Evolutionary conservation across 2,329 filamentous ascomycete species (phyloP), one percentile per base, ranked within the genome.

Genomic region (Calonectria montana): DNA sequence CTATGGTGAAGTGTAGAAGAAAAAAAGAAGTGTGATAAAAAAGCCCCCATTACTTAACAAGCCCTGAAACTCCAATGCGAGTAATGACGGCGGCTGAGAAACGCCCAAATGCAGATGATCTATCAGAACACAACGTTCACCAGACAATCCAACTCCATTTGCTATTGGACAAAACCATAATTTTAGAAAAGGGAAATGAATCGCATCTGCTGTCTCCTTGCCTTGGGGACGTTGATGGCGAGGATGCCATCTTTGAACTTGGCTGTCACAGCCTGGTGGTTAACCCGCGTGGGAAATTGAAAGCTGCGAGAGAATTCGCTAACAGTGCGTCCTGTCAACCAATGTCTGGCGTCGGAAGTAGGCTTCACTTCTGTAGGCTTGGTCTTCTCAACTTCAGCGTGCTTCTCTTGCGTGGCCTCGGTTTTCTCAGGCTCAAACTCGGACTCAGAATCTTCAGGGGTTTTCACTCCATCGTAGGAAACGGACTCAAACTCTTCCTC

Each of bases 271-370:
- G 79, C 83, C 16, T 91, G 89, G 77, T 90, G 88, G 79, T 93
- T 90, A 72, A 94, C 88, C 31, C 88, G 88, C 65, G 84, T 83
- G 0, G 92, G 91, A 86, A 94, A 94, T 81, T 86, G 89, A 85
- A 94, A 94, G 70, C 87, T 90, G 74, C 93, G 89, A 59, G 89
- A 87, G 84, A 94, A 94, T 75, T 91, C 88, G 80, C 92, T 92
- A 69, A 92, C 84, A 71, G 87, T 88, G 76, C 91, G 91, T 84
- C 94, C 92, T 39, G 87, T 86, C 72, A 91, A 85, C 94, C 93
- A 96, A 88, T 91, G 95, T 83, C 90, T 92, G 77, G 86, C 82
- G 47, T 85, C 83, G 70, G 87, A 83, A 61, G 77, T 77, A 5
- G 81, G 76, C 73, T 83, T 81, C 71, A 81, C 79, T 71, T 78